Percentiles rank a stretch among this genome's conserved stretches.
Conservation (phyloP, 768 basidiomycete species). For the Leucosporidium yakuticum region DNA sequence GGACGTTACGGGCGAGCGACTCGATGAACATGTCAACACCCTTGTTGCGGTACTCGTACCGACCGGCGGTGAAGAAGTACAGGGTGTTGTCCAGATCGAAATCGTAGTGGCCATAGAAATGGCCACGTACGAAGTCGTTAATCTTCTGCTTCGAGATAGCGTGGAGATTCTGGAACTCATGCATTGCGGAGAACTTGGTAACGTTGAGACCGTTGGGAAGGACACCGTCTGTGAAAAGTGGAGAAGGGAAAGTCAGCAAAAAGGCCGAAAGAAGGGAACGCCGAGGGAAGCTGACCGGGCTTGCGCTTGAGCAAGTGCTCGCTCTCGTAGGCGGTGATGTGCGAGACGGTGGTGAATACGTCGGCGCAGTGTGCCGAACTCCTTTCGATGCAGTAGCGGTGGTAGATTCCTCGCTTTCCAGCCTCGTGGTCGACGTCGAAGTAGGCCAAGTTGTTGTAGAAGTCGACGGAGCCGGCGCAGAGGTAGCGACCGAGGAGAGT, state of each 20-base stretch:
- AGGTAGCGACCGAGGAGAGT: constrained; percentile 97
- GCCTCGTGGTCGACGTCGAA: constrained; percentile 99
- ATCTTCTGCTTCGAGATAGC: constrained; percentile 92
- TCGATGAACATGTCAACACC: constrained; percentile 99
- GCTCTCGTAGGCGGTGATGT: constrained; percentile 95
- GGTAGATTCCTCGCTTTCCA: constrained; percentile 97
- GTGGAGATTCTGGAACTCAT: constrained; percentile 88
- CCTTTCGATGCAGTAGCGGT: constrained; percentile 95
- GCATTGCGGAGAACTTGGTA: constrained; percentile 98
- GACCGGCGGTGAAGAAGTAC: constrained; percentile 97
- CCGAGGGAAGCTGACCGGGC: constrained; percentile 46
- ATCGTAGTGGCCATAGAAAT: constrained; percentile 93
- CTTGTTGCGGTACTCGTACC: constrained; percentile 99
- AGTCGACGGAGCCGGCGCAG: constrained; percentile 95
- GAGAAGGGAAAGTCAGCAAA: neutral
- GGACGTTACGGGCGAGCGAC: constrained; percentile 66
- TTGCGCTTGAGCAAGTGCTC: constrained; percentile 97
- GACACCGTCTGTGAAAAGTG: constrained; percentile 64
- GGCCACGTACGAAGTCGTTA: constrained; percentile 92
- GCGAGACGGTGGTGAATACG: constrained; percentile 95
- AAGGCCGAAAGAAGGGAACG: neutral
- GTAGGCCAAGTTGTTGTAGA: constrained; percentile 99
- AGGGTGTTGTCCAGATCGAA: constrained; percentile 69
- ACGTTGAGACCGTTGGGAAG: constrained; percentile 97
- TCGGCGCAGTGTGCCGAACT: constrained; percentile 91